phyloP scores from a whole-genome alignment of 2,329 filamentous ascomycete species.

The Delphinella strobiligena region DNA sequence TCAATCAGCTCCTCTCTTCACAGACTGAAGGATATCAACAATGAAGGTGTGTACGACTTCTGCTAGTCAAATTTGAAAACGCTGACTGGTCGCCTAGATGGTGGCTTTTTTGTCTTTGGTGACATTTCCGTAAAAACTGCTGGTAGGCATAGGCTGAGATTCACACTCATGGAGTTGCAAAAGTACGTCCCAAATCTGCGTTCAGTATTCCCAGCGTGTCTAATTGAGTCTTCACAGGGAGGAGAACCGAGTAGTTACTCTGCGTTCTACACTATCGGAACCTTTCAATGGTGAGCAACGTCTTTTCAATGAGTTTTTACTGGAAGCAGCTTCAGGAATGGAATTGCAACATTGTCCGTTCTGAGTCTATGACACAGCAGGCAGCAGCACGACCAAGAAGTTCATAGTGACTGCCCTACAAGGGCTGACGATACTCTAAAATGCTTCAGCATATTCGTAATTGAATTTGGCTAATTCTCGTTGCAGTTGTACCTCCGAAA shows the following conservation, averaged over 20 bases:
- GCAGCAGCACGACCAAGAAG: no score
- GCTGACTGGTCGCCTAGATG: conserved; percentile 37
- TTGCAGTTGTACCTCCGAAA: conserved; percentile 45
- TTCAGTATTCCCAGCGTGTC: no score
- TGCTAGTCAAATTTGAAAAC: conserved; percentile 1
- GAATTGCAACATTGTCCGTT: no score
- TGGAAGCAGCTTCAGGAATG: not conserved
- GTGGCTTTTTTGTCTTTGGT: conserved; percentile 82
- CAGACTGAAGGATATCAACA: conserved; percentile 65
- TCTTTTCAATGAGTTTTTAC: not conserved
- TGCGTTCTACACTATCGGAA: conserved; percentile 48
- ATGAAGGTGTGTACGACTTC: conserved; percentile 36
- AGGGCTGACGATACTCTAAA: no score
- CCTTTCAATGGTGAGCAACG: conserved; percentile 52
- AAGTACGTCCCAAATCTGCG: conserved; percentile 34
- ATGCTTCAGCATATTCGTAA: no score
- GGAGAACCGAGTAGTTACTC: conserved; percentile 33
- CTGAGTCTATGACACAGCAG: no score
- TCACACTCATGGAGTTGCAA: conserved; percentile 64
- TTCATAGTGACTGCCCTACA: no score
- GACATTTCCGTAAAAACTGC: conserved; percentile 69
- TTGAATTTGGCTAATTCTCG: no score
- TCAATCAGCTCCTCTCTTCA: conserved; percentile 55
- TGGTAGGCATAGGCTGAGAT: conserved; percentile 61
- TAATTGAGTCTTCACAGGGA: conserved; percentile 14